Percentiles rank a stretch among this genome's conserved stretches.
These are phyloP conservation scores for Leccinum boreale DNA, from an alignment of 768 basidiomycete species.

Conservation along the genomic window DNA sequence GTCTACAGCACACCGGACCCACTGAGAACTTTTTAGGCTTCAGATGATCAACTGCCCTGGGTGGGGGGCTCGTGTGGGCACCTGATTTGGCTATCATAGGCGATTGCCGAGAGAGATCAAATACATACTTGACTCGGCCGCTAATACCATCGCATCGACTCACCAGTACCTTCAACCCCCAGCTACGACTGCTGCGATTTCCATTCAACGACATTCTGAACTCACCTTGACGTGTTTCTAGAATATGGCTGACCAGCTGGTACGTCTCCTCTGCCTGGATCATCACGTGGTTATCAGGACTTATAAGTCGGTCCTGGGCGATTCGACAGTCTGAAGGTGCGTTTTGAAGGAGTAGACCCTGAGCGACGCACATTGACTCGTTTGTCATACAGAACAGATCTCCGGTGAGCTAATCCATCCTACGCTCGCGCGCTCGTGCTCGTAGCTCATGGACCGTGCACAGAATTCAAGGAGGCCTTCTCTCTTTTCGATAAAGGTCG, in stretches of 20 bases:
- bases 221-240: slow-evolving; percentile 11
- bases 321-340: slow-evolving; percentile 54
- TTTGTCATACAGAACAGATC: slow-evolving; percentile 71
- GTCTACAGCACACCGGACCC: not conserved
- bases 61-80: slow-evolving; percentile 7
- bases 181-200: slow-evolving; percentile 2
- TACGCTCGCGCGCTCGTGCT: not conserved
- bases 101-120: slow-evolving; percentile 36
- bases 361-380: not conserved
- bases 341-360: slow-evolving; percentile 9
- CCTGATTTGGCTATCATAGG: slow-evolving; percentile 24
- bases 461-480: slow-evolving; percentile 99
- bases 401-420: slow-evolving; percentile 54
- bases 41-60: slow-evolving; percentile 10
- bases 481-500: slow-evolving; percentile 94
- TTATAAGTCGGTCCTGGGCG: slow-evolving; percentile 14
- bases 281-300: slow-evolving; percentile 9
- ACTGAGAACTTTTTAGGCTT: not conserved
- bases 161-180: slow-evolving; percentile 1
- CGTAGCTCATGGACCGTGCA: slow-evolving; percentile 2
- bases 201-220: not conserved
- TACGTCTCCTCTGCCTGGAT: slow-evolving; percentile 29
- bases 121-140: slow-evolving; percentile 2
- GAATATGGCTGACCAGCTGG: slow-evolving; percentile 58
- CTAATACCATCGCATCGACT: slow-evolving; percentile 7